A percentile compares a stretch with the other conserved stretches of the same genome.
Evolutionary conservation across 768 basidiomycete genomes (phyloP).

Genomic region (Collybia sp.): DNA sequence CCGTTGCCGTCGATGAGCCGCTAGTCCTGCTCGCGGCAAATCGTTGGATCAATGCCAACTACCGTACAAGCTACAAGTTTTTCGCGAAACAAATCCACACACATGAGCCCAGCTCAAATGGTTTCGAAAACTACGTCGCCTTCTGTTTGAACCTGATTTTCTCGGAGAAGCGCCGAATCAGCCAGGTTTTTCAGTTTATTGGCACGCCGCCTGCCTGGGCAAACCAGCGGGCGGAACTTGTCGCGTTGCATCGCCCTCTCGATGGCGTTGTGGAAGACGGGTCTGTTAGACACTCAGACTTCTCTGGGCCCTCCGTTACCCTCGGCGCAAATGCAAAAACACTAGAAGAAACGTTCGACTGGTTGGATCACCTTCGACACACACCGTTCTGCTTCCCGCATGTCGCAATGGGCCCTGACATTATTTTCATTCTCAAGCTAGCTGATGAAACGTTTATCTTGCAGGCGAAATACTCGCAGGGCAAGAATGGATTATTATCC

Average conservation of each 20-base stretch:
- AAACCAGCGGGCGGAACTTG: slow-evolving; percentile 28
- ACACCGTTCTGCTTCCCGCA: slow-evolving; percentile 38
- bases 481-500: slow-evolving; percentile 24
- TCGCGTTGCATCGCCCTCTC: slow-evolving; percentile 23
- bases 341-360: slow-evolving; percentile 24
- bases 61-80: slow-evolving; percentile 28
- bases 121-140: slow-evolving; percentile 41
- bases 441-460: slow-evolving; percentile 27
- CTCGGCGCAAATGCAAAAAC: slow-evolving; percentile 34
- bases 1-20: slow-evolving; percentile 37
- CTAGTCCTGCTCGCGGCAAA: slow-evolving; percentile 38
- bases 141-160: slow-evolving; percentile 37
- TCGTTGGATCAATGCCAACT: slow-evolving; percentile 33
- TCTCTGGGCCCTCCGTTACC: slow-evolving; percentile 28
- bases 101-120: slow-evolving; percentile 30
- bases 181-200: slow-evolving; percentile 32
- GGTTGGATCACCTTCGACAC: slow-evolving; percentile 26
- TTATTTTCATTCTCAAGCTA: slow-evolving; percentile 33
- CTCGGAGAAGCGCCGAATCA: slow-evolving; percentile 19
- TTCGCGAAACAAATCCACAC: slow-evolving; percentile 30
- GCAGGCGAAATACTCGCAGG: slow-evolving; percentile 33
- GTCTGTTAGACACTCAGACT: slow-evolving; percentile 19
- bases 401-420: slow-evolving; percentile 35
- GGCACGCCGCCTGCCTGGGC: slow-evolving; percentile 30
- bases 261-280: slow-evolving; percentile 21